Conservation (phyloP, 768 basidiomycete species). For the Polyporus arcularius region DNA sequence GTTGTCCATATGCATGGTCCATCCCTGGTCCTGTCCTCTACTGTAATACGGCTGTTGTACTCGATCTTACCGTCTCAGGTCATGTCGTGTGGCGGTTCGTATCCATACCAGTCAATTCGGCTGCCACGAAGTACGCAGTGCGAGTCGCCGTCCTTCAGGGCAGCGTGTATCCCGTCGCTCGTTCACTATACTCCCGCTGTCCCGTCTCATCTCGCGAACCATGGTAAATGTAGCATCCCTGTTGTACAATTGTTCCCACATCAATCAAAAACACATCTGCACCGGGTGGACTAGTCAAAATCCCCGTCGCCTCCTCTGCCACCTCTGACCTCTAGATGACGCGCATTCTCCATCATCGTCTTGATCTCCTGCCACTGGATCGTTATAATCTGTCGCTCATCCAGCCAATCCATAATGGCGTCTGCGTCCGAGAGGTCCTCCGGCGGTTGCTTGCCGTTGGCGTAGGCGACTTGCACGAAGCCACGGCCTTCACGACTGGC, state of each 20-base stretch:
- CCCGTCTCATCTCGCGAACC: no score
- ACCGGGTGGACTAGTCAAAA: constrained; percentile 1
- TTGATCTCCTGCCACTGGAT: constrained; percentile 72
- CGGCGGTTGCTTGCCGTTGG: constrained; percentile 58
- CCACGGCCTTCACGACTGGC: constrained; percentile 34
- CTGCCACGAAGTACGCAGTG: no score
- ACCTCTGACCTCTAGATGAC: constrained; percentile 54
- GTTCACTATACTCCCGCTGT: no score
- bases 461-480: constrained; percentile 62
- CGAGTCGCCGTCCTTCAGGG: no score
- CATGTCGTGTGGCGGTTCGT: no score
- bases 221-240: background rate
- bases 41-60: no score
- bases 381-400: constrained; percentile 65
- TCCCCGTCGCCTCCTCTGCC: constrained; percentile 47
- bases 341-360: constrained; percentile 74
- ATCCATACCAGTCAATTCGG: no score
- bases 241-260: background rate
- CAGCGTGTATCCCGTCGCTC: no score
- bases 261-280: background rate
- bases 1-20: no score
- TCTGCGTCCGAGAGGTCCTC: constrained; percentile 73
- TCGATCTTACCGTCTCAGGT: no score
- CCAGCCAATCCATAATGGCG: constrained; percentile 80
- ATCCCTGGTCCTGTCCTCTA: no score